phyloP scores from a whole-genome alignment of 768 basidiomycete genomes.

The Lepiota venenata region DNA sequence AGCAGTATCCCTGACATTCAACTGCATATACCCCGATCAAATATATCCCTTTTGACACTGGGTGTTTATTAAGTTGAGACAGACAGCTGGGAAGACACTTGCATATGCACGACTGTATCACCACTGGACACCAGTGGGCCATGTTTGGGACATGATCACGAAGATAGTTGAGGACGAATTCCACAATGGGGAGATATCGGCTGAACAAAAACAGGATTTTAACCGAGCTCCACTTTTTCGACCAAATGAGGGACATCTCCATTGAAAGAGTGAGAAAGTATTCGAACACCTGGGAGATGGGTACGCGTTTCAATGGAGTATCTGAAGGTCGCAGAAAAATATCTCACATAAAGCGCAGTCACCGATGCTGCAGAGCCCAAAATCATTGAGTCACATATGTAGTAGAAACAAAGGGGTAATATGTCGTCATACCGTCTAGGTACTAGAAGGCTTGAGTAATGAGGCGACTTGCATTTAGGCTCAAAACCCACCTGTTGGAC shows the following conservation, averaged over 20 bases:
- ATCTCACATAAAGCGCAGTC: too few relatives aligned
- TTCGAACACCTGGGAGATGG: conserved; percentile 9
- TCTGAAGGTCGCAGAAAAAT: too few relatives aligned
- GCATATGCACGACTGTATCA: background rate
- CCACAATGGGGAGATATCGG: conserved; percentile 22
- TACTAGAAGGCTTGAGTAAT: too few relatives aligned
- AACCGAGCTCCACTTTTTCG: conserved; percentile 15
- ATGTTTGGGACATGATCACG: background rate
- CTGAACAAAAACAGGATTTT: conserved; percentile 23
- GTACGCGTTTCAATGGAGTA: too few relatives aligned
- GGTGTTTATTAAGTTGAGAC: background rate
- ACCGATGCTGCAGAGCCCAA: too few relatives aligned
- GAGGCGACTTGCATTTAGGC: too few relatives aligned
- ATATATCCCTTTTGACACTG: background rate
- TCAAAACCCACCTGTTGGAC: too few relatives aligned
- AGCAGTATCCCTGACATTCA: background rate
- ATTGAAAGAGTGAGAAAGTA: background rate
- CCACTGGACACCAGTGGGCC: background rate
- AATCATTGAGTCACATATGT: too few relatives aligned
- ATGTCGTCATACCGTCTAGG: too few relatives aligned
- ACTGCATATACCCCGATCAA: background rate
- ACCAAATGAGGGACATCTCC: conserved; percentile 21
- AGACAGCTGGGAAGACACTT: background rate
- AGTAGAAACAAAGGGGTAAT: too few relatives aligned
- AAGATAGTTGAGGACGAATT: conserved; percentile 6